phyloP scores from a whole-genome alignment of 208 protist species.

The Tritrichomonas musculus region DNA sequence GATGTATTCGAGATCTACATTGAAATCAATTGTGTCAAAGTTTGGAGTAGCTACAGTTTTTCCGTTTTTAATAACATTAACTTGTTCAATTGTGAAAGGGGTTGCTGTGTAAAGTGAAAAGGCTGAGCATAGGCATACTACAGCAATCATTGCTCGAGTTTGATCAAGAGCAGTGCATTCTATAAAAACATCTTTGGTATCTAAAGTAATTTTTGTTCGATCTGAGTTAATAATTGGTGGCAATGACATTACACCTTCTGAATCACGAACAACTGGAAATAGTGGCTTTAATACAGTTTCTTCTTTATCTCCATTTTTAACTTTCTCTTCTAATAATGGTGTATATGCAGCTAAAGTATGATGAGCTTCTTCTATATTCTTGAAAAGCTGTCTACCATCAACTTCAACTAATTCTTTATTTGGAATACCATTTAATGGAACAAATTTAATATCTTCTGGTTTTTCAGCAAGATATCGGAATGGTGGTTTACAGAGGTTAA shows the following conservation, averaged over 20 bases:
- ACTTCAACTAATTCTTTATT: too few species aligned
- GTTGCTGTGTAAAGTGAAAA: neutral
- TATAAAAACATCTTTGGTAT: conserved; percentile 96
- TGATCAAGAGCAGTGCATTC: conserved; percentile 94
- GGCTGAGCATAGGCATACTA: neutral
- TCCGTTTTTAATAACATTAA: neutral
- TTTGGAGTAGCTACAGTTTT: neutral
- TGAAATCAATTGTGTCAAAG: neutral
- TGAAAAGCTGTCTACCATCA: conserved; percentile 40
- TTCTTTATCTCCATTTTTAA: too few species aligned
- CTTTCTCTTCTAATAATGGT: too few species aligned
- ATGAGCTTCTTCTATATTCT: conserved; percentile 31
- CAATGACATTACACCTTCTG: conserved; percentile 78
- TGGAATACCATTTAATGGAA: conserved; percentile 46
- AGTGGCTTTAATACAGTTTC: too few species aligned
- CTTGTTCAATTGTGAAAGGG: neutral
- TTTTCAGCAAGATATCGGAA: conserved; percentile 46
- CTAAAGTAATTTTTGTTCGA: conserved; percentile 84
- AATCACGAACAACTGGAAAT: conserved; percentile 56
- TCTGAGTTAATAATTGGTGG: conserved; percentile 98
- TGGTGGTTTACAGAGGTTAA: conserved; percentile 75
- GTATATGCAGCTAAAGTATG: conserved; percentile 33
- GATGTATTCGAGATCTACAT: neutral
- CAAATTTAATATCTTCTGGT: conserved; percentile 49
- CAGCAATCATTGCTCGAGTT: conserved; percentile 61